phyloP scores from a whole-genome alignment of 129 eudicot species.

The Deinandra increscens region DNA sequence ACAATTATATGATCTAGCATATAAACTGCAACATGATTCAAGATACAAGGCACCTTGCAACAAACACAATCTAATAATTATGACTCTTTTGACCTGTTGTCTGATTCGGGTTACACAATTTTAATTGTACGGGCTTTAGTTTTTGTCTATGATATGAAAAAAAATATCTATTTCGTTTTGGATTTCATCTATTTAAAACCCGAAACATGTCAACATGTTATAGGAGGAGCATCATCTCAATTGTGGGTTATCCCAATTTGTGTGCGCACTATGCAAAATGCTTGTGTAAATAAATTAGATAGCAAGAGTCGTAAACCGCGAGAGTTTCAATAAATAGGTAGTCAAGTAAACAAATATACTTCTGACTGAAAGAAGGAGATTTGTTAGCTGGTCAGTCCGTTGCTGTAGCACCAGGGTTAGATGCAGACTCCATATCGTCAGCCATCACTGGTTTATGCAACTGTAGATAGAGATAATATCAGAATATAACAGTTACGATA shows the following conservation, averaged over 20 bases:
- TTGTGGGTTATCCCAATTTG: background rate
- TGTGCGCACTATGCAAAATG: background rate
- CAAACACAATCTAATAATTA: no score
- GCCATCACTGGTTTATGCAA: conserved; percentile 63
- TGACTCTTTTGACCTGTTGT: no score
- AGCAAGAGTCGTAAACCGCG: background rate
- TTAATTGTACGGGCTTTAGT: no score
- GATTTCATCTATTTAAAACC: no score
- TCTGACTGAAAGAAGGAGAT: background rate
- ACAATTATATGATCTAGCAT: no score
- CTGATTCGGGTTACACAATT: no score
- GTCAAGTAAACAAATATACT: conserved; percentile 24
- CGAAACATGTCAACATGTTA: no score
- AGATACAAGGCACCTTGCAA: no score
- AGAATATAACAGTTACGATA: background rate
- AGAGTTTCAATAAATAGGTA: background rate
- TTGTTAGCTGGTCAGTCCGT: conserved; percentile 3
- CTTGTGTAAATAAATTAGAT: conserved; percentile 5
- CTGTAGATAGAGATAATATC: conserved; percentile 39
- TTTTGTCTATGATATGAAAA: no score
- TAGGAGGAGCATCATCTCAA: no score
- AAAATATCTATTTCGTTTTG: no score
- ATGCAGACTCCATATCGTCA: conserved; percentile 63
- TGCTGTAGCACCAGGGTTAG: conserved; percentile 31
- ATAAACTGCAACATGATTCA: no score